These are phyloP conservation scores for Exophiala calicioides DNA, from an alignment of 2,329 filamentous ascomycete genomes.

Conservation along the genomic window DNA sequence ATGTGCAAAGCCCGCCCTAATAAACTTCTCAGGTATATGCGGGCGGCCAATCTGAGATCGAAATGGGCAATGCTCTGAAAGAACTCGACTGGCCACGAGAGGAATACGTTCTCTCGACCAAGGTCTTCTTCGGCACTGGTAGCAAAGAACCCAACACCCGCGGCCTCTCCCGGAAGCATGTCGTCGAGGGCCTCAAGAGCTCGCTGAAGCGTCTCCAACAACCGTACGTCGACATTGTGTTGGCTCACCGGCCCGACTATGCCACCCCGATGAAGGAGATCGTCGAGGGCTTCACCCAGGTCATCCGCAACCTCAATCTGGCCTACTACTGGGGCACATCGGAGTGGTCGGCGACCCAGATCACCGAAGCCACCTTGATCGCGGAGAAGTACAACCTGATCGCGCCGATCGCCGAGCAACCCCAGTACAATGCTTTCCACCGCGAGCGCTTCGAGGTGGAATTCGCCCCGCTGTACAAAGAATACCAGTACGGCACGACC, in stretches of 20 bases:
- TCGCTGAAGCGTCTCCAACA: constrained; percentile 63
- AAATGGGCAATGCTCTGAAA: constrained; percentile 59
- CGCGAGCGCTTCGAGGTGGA: constrained; percentile 66
- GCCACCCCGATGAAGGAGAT: constrained; percentile 70
- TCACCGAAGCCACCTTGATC: constrained; percentile 56
- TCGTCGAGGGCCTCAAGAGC: constrained; percentile 65
- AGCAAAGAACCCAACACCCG: constrained; percentile 59
- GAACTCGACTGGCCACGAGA: constrained; percentile 59
- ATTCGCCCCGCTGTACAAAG: constrained; percentile 61
- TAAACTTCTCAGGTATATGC: constrained; percentile 43
- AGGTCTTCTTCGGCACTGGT: constrained; percentile 48
- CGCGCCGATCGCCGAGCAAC: constrained; percentile 67
- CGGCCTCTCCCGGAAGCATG: constrained; percentile 68
- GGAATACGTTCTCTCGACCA: constrained; percentile 60
- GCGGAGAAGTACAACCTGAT: constrained; percentile 62
- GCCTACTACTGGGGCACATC: constrained; percentile 72
- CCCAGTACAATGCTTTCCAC: constrained; percentile 64
- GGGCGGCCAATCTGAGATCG: constrained; percentile 53
- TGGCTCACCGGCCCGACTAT: constrained; percentile 64
- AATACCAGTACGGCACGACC: constrained; percentile 63
- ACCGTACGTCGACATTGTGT: constrained; percentile 70
- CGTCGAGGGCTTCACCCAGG: constrained; percentile 69
- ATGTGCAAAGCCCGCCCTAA: constrained; percentile 2
- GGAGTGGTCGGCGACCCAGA: constrained; percentile 67
- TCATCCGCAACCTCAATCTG: constrained; percentile 64